These are phyloP conservation scores for Ophiostoma sp. DNA, from an alignment of 2,329 filamentous ascomycete species.

Conservation along the genomic window DNA sequence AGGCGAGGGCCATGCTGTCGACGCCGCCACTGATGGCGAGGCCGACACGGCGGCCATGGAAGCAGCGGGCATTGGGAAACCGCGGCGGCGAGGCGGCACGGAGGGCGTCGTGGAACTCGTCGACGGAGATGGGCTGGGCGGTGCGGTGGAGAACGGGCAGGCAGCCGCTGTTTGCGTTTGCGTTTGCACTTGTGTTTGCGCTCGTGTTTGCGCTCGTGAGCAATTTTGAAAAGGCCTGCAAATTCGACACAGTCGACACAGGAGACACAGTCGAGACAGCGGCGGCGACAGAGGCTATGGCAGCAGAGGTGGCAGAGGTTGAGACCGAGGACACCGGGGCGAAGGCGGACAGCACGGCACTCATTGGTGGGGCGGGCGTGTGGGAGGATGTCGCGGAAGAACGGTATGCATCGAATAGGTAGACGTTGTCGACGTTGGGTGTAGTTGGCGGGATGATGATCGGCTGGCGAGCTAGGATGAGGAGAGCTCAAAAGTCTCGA, in stretches of 20 bases:
- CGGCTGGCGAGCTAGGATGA: background rate
- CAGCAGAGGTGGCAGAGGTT: background rate
- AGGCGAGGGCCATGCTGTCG: slow-evolving; percentile 95
- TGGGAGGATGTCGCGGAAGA: background rate
- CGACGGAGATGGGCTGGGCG: slow-evolving; percentile 37
- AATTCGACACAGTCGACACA: background rate
- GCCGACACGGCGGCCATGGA: slow-evolving; percentile 40
- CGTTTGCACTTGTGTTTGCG: no score
- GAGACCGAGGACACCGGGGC: slow-evolving; percentile 2
- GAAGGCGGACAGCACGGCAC: slow-evolving; percentile 10
- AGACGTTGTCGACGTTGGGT: background rate
- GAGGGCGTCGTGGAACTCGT: slow-evolving; percentile 47
- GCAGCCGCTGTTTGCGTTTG: background rate
- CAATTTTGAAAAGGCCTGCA: background rate
- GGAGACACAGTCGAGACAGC: background rate
- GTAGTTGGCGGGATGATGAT: background rate
- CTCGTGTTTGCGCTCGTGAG: background rate
- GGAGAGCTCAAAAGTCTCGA: background rate
- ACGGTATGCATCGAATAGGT: background rate
- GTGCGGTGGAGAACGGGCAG: slow-evolving; percentile 37
- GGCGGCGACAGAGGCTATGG: background rate
- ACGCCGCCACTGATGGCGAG: slow-evolving; percentile 88
- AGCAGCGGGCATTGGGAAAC: slow-evolving; percentile 41
- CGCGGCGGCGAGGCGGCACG: slow-evolving; percentile 46
- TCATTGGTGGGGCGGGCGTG: slow-evolving; percentile 9